These are phyloP conservation scores for Groenewaldozyma salmanticensis DNA, from an alignment of 805 yeast genomes.

Conservation along the genomic window DNA sequence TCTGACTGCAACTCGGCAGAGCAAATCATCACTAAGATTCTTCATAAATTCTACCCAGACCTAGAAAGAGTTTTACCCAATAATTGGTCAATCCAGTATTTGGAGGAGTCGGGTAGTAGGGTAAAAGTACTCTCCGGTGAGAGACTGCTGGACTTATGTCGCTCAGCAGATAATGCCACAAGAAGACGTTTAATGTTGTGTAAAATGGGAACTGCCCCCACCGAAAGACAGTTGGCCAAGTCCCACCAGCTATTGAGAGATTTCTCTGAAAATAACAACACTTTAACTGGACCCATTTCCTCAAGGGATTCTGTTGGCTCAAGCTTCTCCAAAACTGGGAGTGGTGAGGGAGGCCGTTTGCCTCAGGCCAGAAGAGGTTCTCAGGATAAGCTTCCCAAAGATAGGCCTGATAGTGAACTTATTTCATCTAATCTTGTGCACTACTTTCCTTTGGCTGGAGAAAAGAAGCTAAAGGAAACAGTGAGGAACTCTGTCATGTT, in stretches of 20 bases:
- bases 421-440: conserved; percentile 84
- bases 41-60: conserved; percentile 37
- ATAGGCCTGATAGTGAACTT: conserved; percentile 87
- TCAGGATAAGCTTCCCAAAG: conserved; percentile 36
- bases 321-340: conserved; percentile 2
- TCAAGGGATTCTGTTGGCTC: not conserved
- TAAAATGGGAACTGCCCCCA: conserved; percentile 53
- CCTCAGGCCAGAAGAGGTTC: not conserved
- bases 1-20: conserved; percentile 75
- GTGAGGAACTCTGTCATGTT: conserved; percentile 75
- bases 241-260: conserved; percentile 19
- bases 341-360: not conserved
- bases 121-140: conserved; percentile 55
- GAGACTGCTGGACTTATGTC: conserved; percentile 75
- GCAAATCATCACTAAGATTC: conserved; percentile 59
- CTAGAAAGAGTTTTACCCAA: conserved; percentile 15
- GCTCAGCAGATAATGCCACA: conserved; percentile 60
- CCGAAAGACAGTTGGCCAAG: conserved; percentile 21
- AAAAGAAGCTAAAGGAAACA: conserved; percentile 64
- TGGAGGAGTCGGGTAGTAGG: conserved; percentile 41
- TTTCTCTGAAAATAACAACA: conserved; percentile 1
- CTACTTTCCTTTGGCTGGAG: conserved; percentile 79
- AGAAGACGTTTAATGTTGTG: conserved; percentile 64
- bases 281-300: not conserved
- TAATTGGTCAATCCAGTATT: conserved; percentile 42